phyloP scores from a whole-genome alignment of 495 filamentous ascomycete genomes.

The Xylaria intraflava region DNA sequence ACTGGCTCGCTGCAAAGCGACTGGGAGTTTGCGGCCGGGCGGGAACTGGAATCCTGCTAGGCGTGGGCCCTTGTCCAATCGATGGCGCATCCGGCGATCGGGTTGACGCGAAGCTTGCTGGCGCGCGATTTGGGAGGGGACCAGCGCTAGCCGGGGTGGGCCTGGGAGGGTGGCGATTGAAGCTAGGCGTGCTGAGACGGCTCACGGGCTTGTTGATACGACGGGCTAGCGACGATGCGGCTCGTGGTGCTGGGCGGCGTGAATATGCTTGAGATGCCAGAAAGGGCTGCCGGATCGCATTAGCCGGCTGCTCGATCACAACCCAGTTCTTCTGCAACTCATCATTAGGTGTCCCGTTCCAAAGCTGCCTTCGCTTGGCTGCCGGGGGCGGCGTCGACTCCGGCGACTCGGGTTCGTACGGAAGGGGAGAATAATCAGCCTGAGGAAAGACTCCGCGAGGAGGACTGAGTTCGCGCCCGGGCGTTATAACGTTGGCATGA shows the following conservation, averaged over 20 bases:
- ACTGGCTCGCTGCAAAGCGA: slow-evolving; percentile 8
- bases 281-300: slow-evolving; percentile 14
- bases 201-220: slow-evolving; percentile 36
- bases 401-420: slow-evolving; percentile 28
- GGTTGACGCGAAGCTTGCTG: slow-evolving; percentile 50
- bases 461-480: slow-evolving; percentile 7
- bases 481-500: slow-evolving; percentile 22
- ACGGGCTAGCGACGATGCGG: slow-evolving; percentile 19
- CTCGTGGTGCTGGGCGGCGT: slow-evolving; percentile 6
- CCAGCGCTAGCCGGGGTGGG: slow-evolving; percentile 45
- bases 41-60: slow-evolving; percentile 37
- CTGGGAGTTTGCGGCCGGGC: slow-evolving; percentile 20
- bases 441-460: slow-evolving; percentile 12
- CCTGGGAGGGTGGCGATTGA: slow-evolving; percentile 21
- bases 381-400: slow-evolving; percentile 42
- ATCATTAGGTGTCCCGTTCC: slow-evolving; percentile 31
- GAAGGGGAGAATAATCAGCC: slow-evolving; percentile 19
- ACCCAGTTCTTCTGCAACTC: slow-evolving; percentile 67
- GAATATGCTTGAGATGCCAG: slow-evolving; percentile 16
- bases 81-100: slow-evolving; percentile 24
- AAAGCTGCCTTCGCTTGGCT: slow-evolving; percentile 47
- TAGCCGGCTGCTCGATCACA: slow-evolving; percentile 49
- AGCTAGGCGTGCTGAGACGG: slow-evolving; percentile 24
- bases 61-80: slow-evolving; percentile 13
- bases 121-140: slow-evolving; percentile 30